Conservation (phyloP, 305 asterid genomes). For the Caryopteris hybrid region DNA sequence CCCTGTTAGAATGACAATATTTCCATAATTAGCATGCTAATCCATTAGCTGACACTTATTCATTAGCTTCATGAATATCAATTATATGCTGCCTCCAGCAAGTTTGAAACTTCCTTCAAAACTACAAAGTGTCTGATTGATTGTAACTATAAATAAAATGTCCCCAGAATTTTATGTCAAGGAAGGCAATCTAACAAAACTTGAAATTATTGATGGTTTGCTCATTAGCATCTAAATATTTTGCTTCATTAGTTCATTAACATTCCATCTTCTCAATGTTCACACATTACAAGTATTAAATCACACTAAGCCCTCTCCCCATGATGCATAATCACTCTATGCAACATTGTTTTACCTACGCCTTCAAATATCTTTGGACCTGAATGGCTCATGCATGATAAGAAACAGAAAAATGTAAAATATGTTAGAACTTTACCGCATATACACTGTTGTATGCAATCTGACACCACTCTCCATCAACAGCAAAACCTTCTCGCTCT, state of each 20-base stretch:
- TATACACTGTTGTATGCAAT: slow-evolving; percentile 90
- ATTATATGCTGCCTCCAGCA: neutral
- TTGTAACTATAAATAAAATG: neutral
- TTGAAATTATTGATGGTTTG: neutral
- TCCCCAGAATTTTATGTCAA: slow-evolving; percentile 6
- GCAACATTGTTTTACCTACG: neutral
- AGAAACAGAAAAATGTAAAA: neutral
- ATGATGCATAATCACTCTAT: neutral
- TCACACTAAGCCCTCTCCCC: neutral
- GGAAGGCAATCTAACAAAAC: slow-evolving; percentile 1
- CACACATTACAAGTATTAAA: slow-evolving; percentile 11
- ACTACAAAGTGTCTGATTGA: slow-evolving; percentile 10
- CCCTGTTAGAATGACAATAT: slow-evolving; percentile 42
- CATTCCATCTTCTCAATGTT: neutral
- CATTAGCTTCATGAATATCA: slow-evolving; percentile 6
- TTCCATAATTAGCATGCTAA: slow-evolving; percentile 14
- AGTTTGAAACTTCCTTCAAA: neutral
- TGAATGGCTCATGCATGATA: neutral
- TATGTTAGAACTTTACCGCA: slow-evolving; percentile 45
- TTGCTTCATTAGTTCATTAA: slow-evolving; percentile 6
- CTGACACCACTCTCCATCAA: slow-evolving; percentile 97
- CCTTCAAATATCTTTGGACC: neutral
- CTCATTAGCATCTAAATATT: neutral
- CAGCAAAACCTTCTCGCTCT: slow-evolving; percentile 89
- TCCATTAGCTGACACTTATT: neutral